Percentiles rank a stretch among this genome's conserved stretches.
phyloP scores from a whole-genome alignment of 2,329 filamentous ascomycete genomes.

The Emmonsiellopsis sp. region DNA sequence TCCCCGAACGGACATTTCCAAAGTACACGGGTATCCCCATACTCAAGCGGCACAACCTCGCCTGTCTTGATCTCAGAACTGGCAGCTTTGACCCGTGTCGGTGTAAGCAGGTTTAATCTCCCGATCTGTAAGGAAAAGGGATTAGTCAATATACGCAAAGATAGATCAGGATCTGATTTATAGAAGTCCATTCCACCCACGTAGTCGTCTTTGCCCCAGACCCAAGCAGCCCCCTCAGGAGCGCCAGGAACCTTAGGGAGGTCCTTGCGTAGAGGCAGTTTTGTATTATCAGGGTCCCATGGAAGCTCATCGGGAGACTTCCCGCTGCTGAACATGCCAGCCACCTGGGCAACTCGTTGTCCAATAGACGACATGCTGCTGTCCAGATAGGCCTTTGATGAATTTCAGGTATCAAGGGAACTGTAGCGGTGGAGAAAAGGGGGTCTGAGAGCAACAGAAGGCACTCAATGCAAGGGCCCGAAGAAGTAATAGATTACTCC shows the following conservation, averaged over 20 bases:
- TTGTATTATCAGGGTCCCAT: slow-evolving; percentile 45
- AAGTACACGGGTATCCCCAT: slow-evolving; percentile 8
- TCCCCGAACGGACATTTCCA: background rate
- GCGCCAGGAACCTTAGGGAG: slow-evolving; percentile 44
- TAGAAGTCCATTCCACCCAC: slow-evolving; percentile 20
- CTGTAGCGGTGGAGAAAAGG: background rate
- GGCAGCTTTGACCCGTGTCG: slow-evolving; percentile 45
- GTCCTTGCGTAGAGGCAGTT: slow-evolving; percentile 46
- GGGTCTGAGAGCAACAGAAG: background rate
- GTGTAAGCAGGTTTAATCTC: slow-evolving; percentile 50
- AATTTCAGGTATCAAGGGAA: background rate
- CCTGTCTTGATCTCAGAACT: slow-evolving; percentile 47
- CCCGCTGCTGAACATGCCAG: slow-evolving; percentile 3
- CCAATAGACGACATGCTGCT: slow-evolving; percentile 7
- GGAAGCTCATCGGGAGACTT: slow-evolving; percentile 32
- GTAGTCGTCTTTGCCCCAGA: slow-evolving; percentile 50
- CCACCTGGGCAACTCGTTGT: slow-evolving; percentile 9
- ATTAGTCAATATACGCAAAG: slow-evolving; percentile 5
- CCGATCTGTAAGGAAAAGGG: slow-evolving; percentile 16
- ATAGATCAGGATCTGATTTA: background rate
- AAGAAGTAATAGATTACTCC: no score
- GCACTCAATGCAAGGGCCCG: background rate
- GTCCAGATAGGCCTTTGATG: background rate
- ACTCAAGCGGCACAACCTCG: slow-evolving; percentile 49
- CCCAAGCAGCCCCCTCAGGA: slow-evolving; percentile 50